Evolutionary conservation across 2,329 filamentous ascomycete species (phyloP), one percentile per base, ranked within the genome.

Genomic region (Aspergillus quadrilineatus): DNA sequence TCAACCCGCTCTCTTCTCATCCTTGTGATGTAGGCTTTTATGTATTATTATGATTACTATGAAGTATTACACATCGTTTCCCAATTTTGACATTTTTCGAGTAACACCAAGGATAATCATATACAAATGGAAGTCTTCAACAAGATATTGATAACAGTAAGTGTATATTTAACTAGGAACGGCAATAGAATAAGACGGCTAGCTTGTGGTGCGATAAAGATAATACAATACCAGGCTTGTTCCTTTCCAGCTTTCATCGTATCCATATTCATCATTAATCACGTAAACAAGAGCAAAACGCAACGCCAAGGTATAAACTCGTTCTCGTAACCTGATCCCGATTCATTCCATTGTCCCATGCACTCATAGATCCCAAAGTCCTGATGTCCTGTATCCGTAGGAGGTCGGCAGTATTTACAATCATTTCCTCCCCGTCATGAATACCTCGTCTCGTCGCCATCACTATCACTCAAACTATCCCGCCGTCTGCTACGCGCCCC

Each of bases 381-480:
- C 29, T 6, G 15, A 28, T 50, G 12, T 42, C 28, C 7, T 14
- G 10, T 22, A 30, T 12, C 6, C n/a, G 15, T 30, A 14, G 5
- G 26, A 28, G 26, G 26, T 17, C 6, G 22, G 4, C 30, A 30
- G 12, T 45, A 53, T 51, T 51, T 51, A 45, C 36, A 37, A 41
- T 39, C 17, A 12, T 30, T 10, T 17, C 10, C 7, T 14, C 5
- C 17, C 22, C 47, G n/a, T 66, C 46, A 68, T 26, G 63, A 66
- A 39, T 66, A 68, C n/a, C 66, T 64, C 50, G 67, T 72, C 48
- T 71, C 68, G 9, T 73, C 72, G 7, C 71, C 72, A 30, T 82
- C 80, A 60, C 80, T 82, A 60, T 83, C 81, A 65, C 80, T 82
- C 69, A 83, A 66, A 65, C 79, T 81, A 60, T 83, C 81, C 58